Base-by-base conservation (phyloP, 306 rosid species). In the Astragalus glycyphyllos region DNA sequence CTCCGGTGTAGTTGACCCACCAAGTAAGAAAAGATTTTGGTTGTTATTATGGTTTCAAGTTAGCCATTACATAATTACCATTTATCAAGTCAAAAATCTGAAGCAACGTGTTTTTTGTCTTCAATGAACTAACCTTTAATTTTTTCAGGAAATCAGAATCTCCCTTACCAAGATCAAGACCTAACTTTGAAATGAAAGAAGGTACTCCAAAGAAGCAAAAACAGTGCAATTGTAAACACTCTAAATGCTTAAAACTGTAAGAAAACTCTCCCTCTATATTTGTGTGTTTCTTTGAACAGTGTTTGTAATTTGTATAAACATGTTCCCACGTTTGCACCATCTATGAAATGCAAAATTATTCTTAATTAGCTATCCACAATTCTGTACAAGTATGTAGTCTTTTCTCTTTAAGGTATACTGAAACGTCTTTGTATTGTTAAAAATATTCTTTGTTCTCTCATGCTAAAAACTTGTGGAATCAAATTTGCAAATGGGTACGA, bases 201-300 rank as follows among this genome's bases (percentile, higher is more conserved):
- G 79, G 82, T 54, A 94, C 99, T 71, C 99, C 97, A 37, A 94
- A 89, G 90, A 94, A 89, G 86, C 96, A 91, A 78, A 91, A 91
- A 65, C 99, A 94, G 88, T 94, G 99, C 80, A 94, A 91, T 73
- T 91, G 97, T 75, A 94, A 90, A 84, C 94, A 94, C 78, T 94
- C 98, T 41, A 90, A 87, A 77, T 94, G 98, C 83, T 84, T 94
- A 70, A 94, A 94, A 92, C 75, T 91, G 99, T 94, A 89, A 87
- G 98, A 75, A 78, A 71, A 37, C 6, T 62, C 65, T 77, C 50
- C 57, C 67, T 79, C 29, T 38, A 14, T 11, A 13, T 15, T 34
- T 11, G 31, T 11, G n/a, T 71, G 48, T 57, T 46, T 20, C 17
- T 73, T 26, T 70, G 61, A 48, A 31, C 23, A 29, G 23, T 65